Conservation (phyloP, 2,329 filamentous ascomycete species). For the Alternaria postmessia region DNA sequence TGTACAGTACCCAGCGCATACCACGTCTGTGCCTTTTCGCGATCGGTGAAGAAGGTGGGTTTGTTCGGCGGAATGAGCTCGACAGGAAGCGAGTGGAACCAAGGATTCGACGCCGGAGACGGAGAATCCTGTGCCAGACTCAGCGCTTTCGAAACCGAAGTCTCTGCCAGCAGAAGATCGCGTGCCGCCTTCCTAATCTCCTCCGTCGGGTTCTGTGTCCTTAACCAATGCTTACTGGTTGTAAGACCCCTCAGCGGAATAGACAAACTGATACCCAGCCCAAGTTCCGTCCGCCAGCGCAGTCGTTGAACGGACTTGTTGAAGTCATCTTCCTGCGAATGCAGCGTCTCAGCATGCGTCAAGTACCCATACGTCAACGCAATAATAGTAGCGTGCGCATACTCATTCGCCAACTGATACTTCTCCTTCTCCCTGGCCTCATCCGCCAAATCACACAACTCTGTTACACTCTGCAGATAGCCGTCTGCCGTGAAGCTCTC, state of each 20-base stretch:
- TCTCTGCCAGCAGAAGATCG: slow-evolving; percentile 35
- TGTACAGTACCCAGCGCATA: slow-evolving; percentile 41
- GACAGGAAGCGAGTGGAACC: slow-evolving; percentile 39
- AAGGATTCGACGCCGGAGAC: slow-evolving; percentile 37
- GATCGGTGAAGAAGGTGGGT: slow-evolving; percentile 36
- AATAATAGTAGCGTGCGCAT: slow-evolving; percentile 37
- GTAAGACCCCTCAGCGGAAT: slow-evolving; percentile 19
- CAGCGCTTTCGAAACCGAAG: slow-evolving; percentile 33
- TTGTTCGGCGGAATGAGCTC: slow-evolving; percentile 46
- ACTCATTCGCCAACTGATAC: slow-evolving; percentile 29
- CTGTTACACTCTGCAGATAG: slow-evolving; percentile 30
- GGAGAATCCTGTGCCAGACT: slow-evolving; percentile 40
- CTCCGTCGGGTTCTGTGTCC: not conserved
- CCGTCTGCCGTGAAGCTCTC: slow-evolving; percentile 19
- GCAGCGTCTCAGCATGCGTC: slow-evolving; percentile 38
- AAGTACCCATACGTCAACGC: slow-evolving; percentile 44
- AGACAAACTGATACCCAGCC: slow-evolving; percentile 31
- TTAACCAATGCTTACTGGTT: slow-evolving; percentile 24
- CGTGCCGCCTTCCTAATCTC: slow-evolving; percentile 20
- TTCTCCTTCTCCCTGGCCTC: slow-evolving; percentile 25
- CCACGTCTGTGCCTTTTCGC: slow-evolving; percentile 41
- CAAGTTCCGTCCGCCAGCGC: slow-evolving; percentile 42
- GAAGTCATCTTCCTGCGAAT: slow-evolving; percentile 33
- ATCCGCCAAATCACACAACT: slow-evolving; percentile 32
- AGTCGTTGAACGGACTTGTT: slow-evolving; percentile 34